These are phyloP conservation scores for Leccinum pachyderme DNA, from an alignment of 1,284 basidiomycete species.

Conservation along the genomic window DNA sequence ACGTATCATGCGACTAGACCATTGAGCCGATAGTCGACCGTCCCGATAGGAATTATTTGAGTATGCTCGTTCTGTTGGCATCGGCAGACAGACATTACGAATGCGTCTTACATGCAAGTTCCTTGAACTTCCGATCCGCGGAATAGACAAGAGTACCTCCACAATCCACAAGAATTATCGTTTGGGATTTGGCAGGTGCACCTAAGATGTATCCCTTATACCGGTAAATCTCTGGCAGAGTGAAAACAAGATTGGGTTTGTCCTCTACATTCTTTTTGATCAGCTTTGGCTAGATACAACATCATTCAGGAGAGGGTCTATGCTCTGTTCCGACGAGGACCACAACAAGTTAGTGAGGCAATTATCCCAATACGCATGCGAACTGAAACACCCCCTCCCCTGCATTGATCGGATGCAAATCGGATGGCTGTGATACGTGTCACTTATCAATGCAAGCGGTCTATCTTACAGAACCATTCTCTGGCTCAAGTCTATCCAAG, in stretches of 20 bases:
- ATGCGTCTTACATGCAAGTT: background rate
- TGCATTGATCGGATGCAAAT: background rate
- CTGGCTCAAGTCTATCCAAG: constrained; percentile 1
- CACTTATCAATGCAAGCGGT: background rate
- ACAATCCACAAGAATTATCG: background rate
- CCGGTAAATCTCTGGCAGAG: background rate
- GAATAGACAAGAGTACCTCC: background rate
- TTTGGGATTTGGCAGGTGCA: background rate
- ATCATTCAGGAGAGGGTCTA: background rate
- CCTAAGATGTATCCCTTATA: background rate
- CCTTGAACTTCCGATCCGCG: background rate
- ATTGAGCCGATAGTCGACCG: constrained; percentile 27
- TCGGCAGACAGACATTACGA: background rate
- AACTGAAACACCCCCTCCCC: background rate
- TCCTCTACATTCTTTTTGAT: background rate
- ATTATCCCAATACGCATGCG: background rate
- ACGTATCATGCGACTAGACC: constrained; percentile 46
- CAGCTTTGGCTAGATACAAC: background rate
- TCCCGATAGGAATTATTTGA: background rate
- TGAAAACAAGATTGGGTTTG: background rate
- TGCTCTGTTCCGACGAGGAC: background rate
- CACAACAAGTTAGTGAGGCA: background rate
- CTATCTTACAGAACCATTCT: constrained; percentile 4
- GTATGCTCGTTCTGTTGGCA: background rate
- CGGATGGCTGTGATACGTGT: background rate